Evolutionary conservation across 257 asterid species (phyloP), one percentile per base, ranked within the genome.

Genomic region (Salvia splendens): DNA sequence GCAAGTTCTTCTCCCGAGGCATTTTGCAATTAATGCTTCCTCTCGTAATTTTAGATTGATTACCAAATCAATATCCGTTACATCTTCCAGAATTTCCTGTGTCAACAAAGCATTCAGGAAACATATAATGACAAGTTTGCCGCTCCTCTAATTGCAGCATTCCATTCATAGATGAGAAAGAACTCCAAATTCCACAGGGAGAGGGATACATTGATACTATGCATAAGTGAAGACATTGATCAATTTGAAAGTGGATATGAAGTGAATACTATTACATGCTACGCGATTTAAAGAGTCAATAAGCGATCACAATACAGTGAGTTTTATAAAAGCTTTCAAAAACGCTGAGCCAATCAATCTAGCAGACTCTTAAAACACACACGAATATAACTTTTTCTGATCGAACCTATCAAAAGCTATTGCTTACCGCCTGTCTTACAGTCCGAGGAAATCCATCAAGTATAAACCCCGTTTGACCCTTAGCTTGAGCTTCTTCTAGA

Each of bases 381-480:
- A 63, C 3, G 2, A 8, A 24, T 20, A 12, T 4, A 5, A 8
- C 30, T 42, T 49, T 47, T 43, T 14, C 20, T 67, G 20, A 33
- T 50, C 11, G 5, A 64, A 30, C 20, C 16, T 28, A 68, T 67
- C 0, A 51, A 12, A 58, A 38, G 49, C 43, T 38, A 71, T 12
- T 65, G 73, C 97, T 84, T 71, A 94, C 99, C 82, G 99, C 96
- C 78, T 91, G 99, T 78, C 86, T 81, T 63, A 94, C 84, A 54
- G 99, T 94, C 62, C 99, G 95, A 72, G 99, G 99, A 69, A 94
- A 94, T 67, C 99, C 97, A 79, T 94, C 99, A 47, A 94, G 96
- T 63, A 94, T 87, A 73, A 94, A 94, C 56, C 98, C 97, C 2
- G 89, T 74, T 77, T 94, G 96, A 32, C 96, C 96, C 74, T 84